Evolutionary conservation across 2,329 filamentous ascomycete genomes (phyloP), one percentile per base, ranked within the genome.

Genomic region (Colletotrichum brevisporum): DNA sequence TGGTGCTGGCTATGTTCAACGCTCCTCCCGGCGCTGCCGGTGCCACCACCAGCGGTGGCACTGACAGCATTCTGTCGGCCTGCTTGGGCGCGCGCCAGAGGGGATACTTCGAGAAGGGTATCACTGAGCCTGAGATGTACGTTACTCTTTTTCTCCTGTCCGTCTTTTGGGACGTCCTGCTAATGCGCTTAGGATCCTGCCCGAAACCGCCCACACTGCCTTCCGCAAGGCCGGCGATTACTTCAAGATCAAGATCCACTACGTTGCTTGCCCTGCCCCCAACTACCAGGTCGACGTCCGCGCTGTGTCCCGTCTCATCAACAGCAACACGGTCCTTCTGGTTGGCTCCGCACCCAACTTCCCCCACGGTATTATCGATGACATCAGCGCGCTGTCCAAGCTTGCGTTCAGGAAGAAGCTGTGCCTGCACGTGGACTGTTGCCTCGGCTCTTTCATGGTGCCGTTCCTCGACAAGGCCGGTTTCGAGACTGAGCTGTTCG

Each of bases 301-400:
- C 65, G 88, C 90, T 36, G 93, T 98, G 54, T 89, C 91, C 16
- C 92, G 94, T 39, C 89, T 98, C 69, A 90, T 99, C 81, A 99
- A 98, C 82, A 89, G 92, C 75, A 99, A 99, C 84, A 99, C 96
- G 0, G 84, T 98, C 70, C 85, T 99, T 31, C 90, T 99, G 4
- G 96, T 98, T 59, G 96, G 96, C 55, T 97, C 94, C 2, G 95
- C 96, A 0, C 96, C 96, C 68, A 99, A 98, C 85, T 99, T 98
- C 82, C 96, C 96, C 45, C 96, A 99, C 79, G 96, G 96, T 70
- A 97, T 99, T 78, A 96, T 99, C 72, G 96, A 99, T 80, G 94
- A 98, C 80, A 98, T 99, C 74, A 83, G 92, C 0, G 88, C 89
- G 1, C 89, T 99, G 50, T 97, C 95, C 63, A 92, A 91, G 69